Evolutionary conservation across 768 basidiomycete species (phyloP), one percentile per base, ranked within the genome.

Genomic region (Pleurotus pulmonarius): DNA sequence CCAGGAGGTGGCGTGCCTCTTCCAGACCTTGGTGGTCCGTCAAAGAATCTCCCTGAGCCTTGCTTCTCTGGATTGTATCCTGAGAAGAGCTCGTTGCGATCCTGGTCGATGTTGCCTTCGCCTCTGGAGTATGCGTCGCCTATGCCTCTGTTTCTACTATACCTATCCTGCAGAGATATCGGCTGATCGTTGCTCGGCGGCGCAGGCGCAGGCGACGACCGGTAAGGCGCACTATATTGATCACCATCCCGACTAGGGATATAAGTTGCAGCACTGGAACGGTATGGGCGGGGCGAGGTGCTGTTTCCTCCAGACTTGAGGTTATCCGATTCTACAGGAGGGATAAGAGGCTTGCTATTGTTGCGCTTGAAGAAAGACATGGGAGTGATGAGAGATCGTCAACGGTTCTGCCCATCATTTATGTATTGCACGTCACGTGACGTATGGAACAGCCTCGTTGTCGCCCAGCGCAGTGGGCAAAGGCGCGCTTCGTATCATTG

Each of bases 61-160:
- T 67, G 66, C 61, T 80, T 83, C 59, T 81, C 66, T 1, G 86
- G 78, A 44, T 87, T 83, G 67, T 85, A 87, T 9, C 91, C 91
- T 56, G 87, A 70, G 67, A 93, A 91, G 22, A 93, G 76, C 61
- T 88, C 89, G 43, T 73, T 80, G 46, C 91, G 85, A 68, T 89
- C 88, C 26, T 75, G 72, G 59, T 89, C 83, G 45, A 86, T 63
- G 59, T 88, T 73, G 49, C 75, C 80, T 41, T 70, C 74, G 22
- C 86, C 85, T 51, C 86, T 83, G 58, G 84, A 75, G 67, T 89
- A 88, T n/a, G 76, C 68, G 61, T 88, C 87, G 49, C 84, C 85
- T 20, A 86, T 74, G 26, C 76, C 75, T 45, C 74, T 75, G 64
- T 72, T 82, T 57, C 83, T 72, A 58, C 72, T 74, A 65, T 85